A percentile compares a stretch with the other conserved stretches of the same genome.
Conservation (phyloP, 2,329 filamentous ascomycete genomes). For the Colletotrichum truncatum region DNA sequence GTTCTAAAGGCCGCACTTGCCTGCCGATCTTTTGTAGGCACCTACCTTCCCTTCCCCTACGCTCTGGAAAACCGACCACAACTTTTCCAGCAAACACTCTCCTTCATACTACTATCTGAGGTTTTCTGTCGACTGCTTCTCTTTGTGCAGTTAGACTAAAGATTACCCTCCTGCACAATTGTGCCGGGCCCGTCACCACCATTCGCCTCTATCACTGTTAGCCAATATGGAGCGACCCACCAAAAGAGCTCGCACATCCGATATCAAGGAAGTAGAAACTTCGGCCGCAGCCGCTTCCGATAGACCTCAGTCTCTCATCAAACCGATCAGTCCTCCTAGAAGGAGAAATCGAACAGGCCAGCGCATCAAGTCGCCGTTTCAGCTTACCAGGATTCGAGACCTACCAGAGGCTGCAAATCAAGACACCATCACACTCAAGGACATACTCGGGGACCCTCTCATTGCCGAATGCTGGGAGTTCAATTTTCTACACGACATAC, state of each 20-base stretch:
- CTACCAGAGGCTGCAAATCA: slow-evolving; percentile 67
- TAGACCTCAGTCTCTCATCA: slow-evolving; percentile 39
- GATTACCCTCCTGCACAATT: no score
- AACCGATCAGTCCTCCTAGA: slow-evolving; percentile 57
- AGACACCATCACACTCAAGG: slow-evolving; percentile 71
- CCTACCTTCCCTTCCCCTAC: no score
- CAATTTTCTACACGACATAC: slow-evolving; percentile 71
- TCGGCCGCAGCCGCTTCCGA: not conserved
- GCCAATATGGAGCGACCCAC: slow-evolving; percentile 39
- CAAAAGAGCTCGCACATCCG: slow-evolving; percentile 40
- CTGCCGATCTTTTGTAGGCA: no score
- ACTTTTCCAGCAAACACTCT: no score
- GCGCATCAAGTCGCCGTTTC: slow-evolving; percentile 70
- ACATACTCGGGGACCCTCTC: slow-evolving; percentile 78
- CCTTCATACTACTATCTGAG: no score
- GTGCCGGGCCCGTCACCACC: no score
- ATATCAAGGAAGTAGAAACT: not conserved
- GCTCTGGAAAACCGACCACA: no score
- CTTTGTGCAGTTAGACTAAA: no score
- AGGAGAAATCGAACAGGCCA: slow-evolving; percentile 39
- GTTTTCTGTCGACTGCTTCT: no score
- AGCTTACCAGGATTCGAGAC: slow-evolving; percentile 75
- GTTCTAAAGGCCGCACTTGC: no score
- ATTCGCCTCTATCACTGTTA: not conserved
- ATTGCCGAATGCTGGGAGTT: slow-evolving; percentile 79